A percentile compares a stretch with the other conserved stretches of the same genome.
phyloP scores from a whole-genome alignment of 306 rosid genomes.

The Lathyrus aphaca region DNA sequence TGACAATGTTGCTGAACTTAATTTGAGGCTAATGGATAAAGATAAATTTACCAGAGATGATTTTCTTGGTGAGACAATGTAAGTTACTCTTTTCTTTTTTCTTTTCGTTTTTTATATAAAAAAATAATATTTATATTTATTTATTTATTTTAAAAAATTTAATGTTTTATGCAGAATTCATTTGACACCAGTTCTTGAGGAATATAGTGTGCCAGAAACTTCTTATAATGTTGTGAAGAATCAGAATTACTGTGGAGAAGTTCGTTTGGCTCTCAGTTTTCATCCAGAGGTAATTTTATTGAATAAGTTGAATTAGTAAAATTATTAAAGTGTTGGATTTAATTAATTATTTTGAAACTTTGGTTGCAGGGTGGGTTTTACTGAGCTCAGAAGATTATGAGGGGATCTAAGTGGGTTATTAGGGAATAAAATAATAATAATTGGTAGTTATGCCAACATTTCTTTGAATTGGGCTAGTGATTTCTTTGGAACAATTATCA shows the following conservation, averaged over 20 bases:
- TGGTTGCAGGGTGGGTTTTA: constrained; percentile 2
- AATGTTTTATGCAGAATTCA: constrained; percentile 33
- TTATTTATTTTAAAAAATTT: no score
- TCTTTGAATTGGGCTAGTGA: neutral
- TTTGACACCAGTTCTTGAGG: constrained; percentile 40
- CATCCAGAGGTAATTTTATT: constrained; percentile 39
- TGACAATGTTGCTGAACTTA: constrained; percentile 44
- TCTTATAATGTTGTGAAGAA: constrained; percentile 45
- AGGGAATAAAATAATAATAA: constrained; percentile 1
- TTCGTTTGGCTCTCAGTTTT: constrained; percentile 45
- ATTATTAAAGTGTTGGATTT: neutral
- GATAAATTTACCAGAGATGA: constrained; percentile 43
- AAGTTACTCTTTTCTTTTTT: constrained; percentile 11
- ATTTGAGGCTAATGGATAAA: constrained; percentile 46
- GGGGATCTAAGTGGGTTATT: neutral
- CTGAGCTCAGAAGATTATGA: neutral
- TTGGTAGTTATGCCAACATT: neutral
- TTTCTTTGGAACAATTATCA: neutral
- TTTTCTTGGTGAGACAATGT: constrained; percentile 47
- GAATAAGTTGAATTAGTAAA: no score
- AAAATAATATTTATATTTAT: no score
- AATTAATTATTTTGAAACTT: neutral
- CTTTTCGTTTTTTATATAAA: no score
- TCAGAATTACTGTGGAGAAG: constrained; percentile 42
- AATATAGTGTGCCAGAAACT: constrained; percentile 40